Conservation (phyloP, 495 filamentous ascomycete genomes). For the Penicillium samsonianum region DNA sequence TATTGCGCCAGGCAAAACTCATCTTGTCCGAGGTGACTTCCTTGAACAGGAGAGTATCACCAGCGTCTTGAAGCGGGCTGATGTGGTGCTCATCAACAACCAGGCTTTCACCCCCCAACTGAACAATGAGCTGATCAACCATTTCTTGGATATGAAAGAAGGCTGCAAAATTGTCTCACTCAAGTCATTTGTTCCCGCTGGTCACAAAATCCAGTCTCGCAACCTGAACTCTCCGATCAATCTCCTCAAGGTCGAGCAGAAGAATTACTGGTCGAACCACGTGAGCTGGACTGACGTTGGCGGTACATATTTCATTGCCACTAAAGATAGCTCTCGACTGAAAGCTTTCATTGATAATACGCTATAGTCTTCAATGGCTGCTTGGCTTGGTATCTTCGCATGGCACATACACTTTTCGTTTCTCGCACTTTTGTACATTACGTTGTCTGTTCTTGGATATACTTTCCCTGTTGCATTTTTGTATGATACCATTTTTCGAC, state of each 20-base stretch:
- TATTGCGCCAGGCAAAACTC: constrained; percentile 72
- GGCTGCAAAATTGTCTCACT: constrained; percentile 85
- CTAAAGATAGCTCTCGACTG: constrained; percentile 66
- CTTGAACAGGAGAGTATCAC: constrained; percentile 70
- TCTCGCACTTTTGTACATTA: constrained; percentile 26
- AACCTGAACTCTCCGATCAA: constrained; percentile 77
- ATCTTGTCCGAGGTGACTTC: constrained; percentile 83
- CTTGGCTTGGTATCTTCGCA: constrained; percentile 1
- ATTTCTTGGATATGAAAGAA: constrained; percentile 93
- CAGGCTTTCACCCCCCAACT: constrained; percentile 86
- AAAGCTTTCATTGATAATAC: constrained; percentile 48
- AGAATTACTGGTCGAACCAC: constrained; percentile 74
- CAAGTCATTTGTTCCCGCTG: constrained; percentile 75
- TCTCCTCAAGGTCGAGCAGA: constrained; percentile 70
- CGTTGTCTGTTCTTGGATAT: constrained; percentile 22
- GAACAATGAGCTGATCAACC: constrained; percentile 81
- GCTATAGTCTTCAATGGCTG: constrained; percentile 20
- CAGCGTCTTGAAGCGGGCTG: constrained; percentile 73
- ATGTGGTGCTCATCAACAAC: constrained; percentile 96
- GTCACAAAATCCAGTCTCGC: constrained; percentile 65
- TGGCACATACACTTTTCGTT: constrained; percentile 13
- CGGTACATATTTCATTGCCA: constrained; percentile 85
- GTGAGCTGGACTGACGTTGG: constrained; percentile 91
- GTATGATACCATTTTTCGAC: constrained; percentile 28
- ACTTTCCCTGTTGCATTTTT: constrained; percentile 17